Evolutionary conservation across 2,329 filamentous ascomycete genomes (phyloP).

Genomic region (Fusarium sp.): DNA sequence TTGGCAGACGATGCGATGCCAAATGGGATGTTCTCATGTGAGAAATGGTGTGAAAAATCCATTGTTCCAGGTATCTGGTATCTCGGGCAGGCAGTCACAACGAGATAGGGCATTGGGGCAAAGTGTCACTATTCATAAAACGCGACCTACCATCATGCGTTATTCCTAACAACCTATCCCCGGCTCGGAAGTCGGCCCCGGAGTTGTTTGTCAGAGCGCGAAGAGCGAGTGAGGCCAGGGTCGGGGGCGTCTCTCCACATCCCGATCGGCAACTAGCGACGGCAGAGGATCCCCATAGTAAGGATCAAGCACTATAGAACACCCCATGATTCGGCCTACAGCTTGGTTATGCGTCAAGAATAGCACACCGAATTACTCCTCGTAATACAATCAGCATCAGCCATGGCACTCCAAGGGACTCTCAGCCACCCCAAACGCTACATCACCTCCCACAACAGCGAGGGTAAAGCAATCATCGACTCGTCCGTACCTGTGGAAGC

Average conservation of each 20-base stretch:
- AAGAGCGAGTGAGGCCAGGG: not conserved
- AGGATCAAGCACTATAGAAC: not conserved
- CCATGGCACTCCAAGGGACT: constrained; percentile 34
- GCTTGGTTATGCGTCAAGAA: not conserved
- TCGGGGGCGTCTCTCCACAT: constrained; percentile 19
- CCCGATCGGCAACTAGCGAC: constrained; percentile 7
- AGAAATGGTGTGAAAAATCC: constrained; percentile 56
- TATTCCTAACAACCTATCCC: not conserved
- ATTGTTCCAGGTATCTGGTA: not conserved
- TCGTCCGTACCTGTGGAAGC: constrained; percentile 14
- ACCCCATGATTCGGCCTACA: not conserved
- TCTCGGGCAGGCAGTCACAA: not conserved
- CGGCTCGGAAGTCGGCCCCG: not conserved
- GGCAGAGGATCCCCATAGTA: not conserved
- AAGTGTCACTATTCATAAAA: not conserved
- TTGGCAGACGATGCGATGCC: constrained; percentile 59
- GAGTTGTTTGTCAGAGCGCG: constrained; percentile 2
- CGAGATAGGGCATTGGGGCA: too few relatives aligned
- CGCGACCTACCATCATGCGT: not conserved
- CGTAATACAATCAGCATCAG: not conserved
- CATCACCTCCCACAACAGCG: constrained; percentile 44
- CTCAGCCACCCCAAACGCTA: constrained; percentile 35
- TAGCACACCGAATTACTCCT: too few relatives aligned
- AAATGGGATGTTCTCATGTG: constrained; percentile 65
- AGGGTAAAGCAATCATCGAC: constrained; percentile 43